phyloP scores from a whole-genome alignment of 495 filamentous ascomycete species.

The Neurospora tetrasperma region DNA sequence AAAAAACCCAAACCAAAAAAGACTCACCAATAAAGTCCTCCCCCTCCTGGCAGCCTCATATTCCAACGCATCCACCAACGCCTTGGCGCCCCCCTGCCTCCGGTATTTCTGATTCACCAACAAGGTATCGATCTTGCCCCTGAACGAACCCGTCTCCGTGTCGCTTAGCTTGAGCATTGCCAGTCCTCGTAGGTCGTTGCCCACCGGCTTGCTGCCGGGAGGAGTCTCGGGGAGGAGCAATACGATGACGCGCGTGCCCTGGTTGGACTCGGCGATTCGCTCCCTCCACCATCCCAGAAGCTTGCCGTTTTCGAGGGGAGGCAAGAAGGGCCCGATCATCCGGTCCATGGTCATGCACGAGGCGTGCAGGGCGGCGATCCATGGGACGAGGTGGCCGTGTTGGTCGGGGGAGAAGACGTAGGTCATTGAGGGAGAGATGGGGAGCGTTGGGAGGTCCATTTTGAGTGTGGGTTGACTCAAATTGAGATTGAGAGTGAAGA shows the following conservation, averaged over 20 bases:
- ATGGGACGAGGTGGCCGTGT: conserved; percentile 27
- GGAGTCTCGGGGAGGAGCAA: conserved; percentile 21
- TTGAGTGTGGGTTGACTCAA: background rate
- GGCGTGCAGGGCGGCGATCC: conserved; percentile 31
- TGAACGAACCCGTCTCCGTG: conserved; percentile 26
- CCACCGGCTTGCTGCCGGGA: conserved; percentile 15
- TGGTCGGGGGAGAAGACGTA: conserved; percentile 23
- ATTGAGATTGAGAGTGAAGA: background rate
- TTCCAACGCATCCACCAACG: conserved; percentile 27
- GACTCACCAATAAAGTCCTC: conserved; percentile 27
- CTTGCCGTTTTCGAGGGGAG: conserved; percentile 28
- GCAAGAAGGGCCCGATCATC: conserved; percentile 30
- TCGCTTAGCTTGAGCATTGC: conserved; percentile 28
- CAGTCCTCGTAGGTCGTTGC: conserved; percentile 26
- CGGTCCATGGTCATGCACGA: conserved; percentile 28
- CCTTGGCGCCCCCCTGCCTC: conserved; percentile 20
- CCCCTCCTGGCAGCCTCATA: conserved; percentile 25
- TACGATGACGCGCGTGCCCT: conserved; percentile 24
- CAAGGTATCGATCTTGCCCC: conserved; percentile 29
- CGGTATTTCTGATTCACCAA: conserved; percentile 24
- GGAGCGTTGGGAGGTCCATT: conserved; percentile 4
- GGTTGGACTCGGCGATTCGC: conserved; percentile 23
- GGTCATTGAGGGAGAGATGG: conserved; percentile 4
- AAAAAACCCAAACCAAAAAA: background rate
- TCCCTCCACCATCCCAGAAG: conserved; percentile 32